phyloP scores from a whole-genome alignment of 345 rosid species.

The Excoecaria agallocha region DNA sequence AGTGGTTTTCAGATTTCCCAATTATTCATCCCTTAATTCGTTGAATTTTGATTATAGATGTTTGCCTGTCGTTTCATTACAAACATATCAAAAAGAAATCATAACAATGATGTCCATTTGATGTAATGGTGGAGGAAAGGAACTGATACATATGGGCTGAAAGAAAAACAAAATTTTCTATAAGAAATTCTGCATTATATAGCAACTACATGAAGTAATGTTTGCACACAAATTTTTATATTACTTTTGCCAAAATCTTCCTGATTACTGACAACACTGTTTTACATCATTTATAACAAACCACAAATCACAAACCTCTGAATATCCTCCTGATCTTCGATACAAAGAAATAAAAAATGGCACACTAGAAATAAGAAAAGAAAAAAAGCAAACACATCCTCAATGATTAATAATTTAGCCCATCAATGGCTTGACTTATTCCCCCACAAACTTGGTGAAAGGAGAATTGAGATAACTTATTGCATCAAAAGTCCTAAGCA shows the following conservation, averaged over 20 bases:
- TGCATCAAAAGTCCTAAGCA: conserved; percentile 35
- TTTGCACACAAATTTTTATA: conserved; percentile 11
- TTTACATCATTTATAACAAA: conserved; percentile 19
- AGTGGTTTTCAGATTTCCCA: background rate
- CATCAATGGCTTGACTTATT: conserved; percentile 26
- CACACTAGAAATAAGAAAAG: conserved; percentile 11
- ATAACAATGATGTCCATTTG: too few species aligned
- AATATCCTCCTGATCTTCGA: conserved; percentile 1
- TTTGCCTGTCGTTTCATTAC: too few species aligned
- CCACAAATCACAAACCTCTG: conserved; percentile 14
- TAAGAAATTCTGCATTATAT: too few species aligned
- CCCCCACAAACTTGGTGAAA: conserved; percentile 23
- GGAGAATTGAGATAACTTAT: conserved; percentile 22
- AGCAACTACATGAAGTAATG: background rate
- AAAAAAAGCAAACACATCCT: conserved; percentile 9
- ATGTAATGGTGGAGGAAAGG: too few species aligned
- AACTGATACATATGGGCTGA: too few species aligned
- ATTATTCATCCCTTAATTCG: background rate
- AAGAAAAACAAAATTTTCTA: too few species aligned
- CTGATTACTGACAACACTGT: conserved; percentile 8
- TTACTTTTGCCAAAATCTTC: conserved; percentile 19
- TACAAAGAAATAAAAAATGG: background rate
- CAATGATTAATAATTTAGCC: conserved; percentile 18
- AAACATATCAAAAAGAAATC: too few species aligned
- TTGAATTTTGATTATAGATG: background rate